Base-by-base conservation (phyloP, 768 basidiomycete genomes). In the Suillus discolor region DNA sequence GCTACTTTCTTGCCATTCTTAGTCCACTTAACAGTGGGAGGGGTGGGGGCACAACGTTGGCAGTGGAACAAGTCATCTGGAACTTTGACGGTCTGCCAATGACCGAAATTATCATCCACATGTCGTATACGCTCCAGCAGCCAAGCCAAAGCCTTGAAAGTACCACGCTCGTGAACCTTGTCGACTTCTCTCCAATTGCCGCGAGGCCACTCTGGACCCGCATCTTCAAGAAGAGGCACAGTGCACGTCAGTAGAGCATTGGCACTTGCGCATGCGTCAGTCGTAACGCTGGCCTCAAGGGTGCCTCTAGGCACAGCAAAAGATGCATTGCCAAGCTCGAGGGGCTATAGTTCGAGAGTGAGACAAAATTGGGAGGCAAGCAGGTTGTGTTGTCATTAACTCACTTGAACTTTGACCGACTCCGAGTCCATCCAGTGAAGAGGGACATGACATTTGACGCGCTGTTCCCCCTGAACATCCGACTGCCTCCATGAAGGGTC, bases 111-210 rank as follows among this genome's bases (percentile, higher is more conserved):
- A 44, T 87, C 87, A 28, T 90, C 86, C 64, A 94, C 85, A 65
- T 89, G 86, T 15, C 92, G 88, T 67, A 96, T 84, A 60, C 94
- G 87, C 73, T 96, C 93, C 28, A 94, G 80, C 23, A 97, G 78
- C 96, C 96, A 98, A 2, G 94, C 91, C 18, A 97, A 74, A 6
- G 89, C 82, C 67, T 86, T 87, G 82, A 96, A 97, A 1, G 88
- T 90, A 13, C 85, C 80, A 4, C 95, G 89, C 72, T 97, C 93
- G 70, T 96, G 90, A 11, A 94, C 81, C 69, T 92, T 90, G 75
- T 97, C 94, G 53, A 98, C 87, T 70, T 94, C 91, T 49, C 78
- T 80, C 94, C 93, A 97, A 6, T 71, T 67, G 15, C 84, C 87
- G 38, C 80, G 81, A 6, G 91, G 87, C 96, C 96, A 98, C 71